Base-by-base conservation (phyloP, 2,329 filamentous ascomycete genomes). In the Cladophialophora yegresii region DNA sequence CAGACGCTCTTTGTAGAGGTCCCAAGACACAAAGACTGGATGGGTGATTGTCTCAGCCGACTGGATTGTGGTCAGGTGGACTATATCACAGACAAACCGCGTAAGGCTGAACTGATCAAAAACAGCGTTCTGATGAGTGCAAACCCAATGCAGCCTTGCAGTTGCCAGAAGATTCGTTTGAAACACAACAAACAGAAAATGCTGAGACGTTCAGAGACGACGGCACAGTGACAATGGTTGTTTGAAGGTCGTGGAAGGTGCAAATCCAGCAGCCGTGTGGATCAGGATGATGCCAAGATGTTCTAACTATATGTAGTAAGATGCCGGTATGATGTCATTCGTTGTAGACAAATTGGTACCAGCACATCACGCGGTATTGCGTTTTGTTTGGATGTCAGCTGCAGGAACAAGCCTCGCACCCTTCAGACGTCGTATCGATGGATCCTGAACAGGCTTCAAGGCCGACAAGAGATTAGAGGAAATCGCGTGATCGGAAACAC, bases 21-120 rank as follows among this genome's bases (percentile, higher is more conserved):
- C 57, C 50, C 45, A 51, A 51, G 57, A 59, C 57, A 54, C 23
- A n/a, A 51, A 32, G 28, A 26, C 23, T 26, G 57, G 33, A 36
- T 13, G 28, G 32, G 28, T 59, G 45, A 23, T 33, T 40, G 57
- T 59, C 57, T 51, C 57, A 59, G 28, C 57, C n/a, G 57, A 59
- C 57, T 20, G n/a, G 45, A n/a, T 51, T 40, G 47, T 51, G 49
- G 63, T 61, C 62, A 65, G 57, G 58, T 40, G 58, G 62, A 45
- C 58, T n/a, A 30, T 63, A 47, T 56, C 26, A 59, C 30, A n/a
- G 32, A 22, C 57, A 40, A 28, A 10, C 10, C 47, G 13, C 20
- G 30, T 22, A 16, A 59, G 57, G 45, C 57, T 59, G 57, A 22
- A 30, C 6, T 23, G 9, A 26, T 22, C 28, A 13, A 20, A 7